Evolutionary conservation across 1,139 yeast species (phyloP).

Genomic region (Lodderomyces orthopsilosis): DNA sequence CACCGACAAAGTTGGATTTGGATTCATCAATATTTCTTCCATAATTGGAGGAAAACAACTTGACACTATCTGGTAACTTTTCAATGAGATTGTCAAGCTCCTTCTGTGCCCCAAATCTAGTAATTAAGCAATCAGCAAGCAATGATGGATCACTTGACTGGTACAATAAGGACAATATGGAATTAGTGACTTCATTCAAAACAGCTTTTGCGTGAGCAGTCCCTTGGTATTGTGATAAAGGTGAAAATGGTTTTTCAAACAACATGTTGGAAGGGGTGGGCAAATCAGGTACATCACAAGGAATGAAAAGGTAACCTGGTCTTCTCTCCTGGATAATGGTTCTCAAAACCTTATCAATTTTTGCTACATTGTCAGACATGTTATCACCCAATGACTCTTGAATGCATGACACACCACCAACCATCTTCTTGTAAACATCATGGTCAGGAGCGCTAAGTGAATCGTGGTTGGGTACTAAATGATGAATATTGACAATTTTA

Average conservation of each 20-base stretch:
- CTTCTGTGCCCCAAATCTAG: conserved; percentile 48
- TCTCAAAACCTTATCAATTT: conserved; percentile 61
- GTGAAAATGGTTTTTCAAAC: conserved; percentile 20
- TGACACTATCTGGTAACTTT: conserved; percentile 25
- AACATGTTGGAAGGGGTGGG: conserved; percentile 41
- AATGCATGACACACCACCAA: conserved; percentile 56
- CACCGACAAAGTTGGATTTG: conserved; percentile 57
- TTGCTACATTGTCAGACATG: conserved; percentile 41
- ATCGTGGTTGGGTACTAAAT: conserved; percentile 58
- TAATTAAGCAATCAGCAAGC: conserved; percentile 63
- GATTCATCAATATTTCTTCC: conserved; percentile 65
- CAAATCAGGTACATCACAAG: conserved; percentile 61
- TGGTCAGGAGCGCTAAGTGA: conserved; percentile 55
- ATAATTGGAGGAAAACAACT: conserved; percentile 35
- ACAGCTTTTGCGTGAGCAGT: conserved; percentile 13
- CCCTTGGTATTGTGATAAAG: conserved; percentile 23
- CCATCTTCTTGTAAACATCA: conserved; percentile 59
- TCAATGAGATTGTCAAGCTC: conserved; percentile 46
- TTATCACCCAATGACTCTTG: conserved; percentile 54
- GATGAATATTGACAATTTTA: conserved; percentile 51
- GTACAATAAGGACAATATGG: conserved; percentile 51
- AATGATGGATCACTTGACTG: conserved; percentile 56
- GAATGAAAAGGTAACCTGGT: conserved; percentile 80
- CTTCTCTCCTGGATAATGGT: conserved; percentile 55
- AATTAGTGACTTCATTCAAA: conserved; percentile 40